phyloP scores from a whole-genome alignment of 1,139 yeast genomes.

The Hansenula lynferdii region DNA sequence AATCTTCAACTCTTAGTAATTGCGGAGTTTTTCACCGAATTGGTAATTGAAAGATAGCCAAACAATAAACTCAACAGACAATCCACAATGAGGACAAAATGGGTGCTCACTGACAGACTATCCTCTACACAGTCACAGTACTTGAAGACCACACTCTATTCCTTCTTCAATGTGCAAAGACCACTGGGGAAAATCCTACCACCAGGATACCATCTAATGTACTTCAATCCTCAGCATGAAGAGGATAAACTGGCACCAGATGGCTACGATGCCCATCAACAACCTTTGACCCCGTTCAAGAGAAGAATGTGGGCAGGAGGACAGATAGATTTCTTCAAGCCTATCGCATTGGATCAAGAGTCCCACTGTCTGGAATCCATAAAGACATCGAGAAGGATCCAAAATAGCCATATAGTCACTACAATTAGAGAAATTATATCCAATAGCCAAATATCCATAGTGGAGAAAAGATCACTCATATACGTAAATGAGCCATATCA shows the following conservation, averaged over 20 bases:
- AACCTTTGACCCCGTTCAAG: slow-evolving; percentile 47
- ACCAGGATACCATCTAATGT: slow-evolving; percentile 62
- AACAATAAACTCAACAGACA: too few species aligned
- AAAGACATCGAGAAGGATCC: slow-evolving; percentile 30
- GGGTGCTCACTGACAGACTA: slow-evolving; percentile 15
- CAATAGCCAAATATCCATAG: slow-evolving; percentile 13
- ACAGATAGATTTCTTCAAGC: slow-evolving; percentile 37
- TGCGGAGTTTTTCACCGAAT: too few species aligned
- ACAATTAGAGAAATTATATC: slow-evolving; percentile 35
- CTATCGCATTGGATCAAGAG: slow-evolving; percentile 31
- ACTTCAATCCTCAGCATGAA: slow-evolving; percentile 50
- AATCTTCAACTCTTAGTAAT: too few species aligned
- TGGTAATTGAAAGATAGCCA: slow-evolving; percentile 10
- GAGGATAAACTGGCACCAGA: slow-evolving; percentile 54
- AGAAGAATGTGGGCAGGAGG: slow-evolving; percentile 88
- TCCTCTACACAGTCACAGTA: slow-evolving; percentile 16
- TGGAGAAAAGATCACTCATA: slow-evolving; percentile 30
- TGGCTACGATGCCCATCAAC: slow-evolving; percentile 81
- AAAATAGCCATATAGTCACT: slow-evolving; percentile 38
- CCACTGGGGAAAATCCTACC: slow-evolving; percentile 14
- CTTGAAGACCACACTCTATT: slow-evolving; percentile 17
- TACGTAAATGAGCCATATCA: slow-evolving; percentile 28
- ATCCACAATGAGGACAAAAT: slow-evolving; percentile 9
- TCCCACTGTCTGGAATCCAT: slow-evolving; percentile 44
- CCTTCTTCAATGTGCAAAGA: slow-evolving; percentile 17